Evolutionary conservation across 225 moss, liverwort and hornwort species (phyloP).

Genomic region (Sphagnum contortum): DNA sequence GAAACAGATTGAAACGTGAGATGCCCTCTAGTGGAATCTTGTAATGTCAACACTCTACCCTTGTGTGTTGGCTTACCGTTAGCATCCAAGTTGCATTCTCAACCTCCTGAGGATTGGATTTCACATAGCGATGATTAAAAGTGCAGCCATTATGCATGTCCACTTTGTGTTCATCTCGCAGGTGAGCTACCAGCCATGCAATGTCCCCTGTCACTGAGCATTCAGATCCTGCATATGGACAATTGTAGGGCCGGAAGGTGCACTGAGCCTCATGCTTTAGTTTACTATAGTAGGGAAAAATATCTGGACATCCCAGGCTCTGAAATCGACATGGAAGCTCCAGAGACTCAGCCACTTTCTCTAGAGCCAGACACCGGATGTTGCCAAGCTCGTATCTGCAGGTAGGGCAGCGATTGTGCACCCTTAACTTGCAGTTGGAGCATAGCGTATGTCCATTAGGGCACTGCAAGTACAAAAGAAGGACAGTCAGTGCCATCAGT

Average conservation of each 20-base stretch:
- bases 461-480: slow-evolving; percentile 53
- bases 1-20: too few relatives aligned
- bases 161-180: slow-evolving; percentile 98
- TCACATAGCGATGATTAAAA: slow-evolving; percentile 99
- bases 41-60: too few relatives aligned
- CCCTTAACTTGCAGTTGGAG: slow-evolving; percentile 94
- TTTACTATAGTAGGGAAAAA: slow-evolving; percentile 98
- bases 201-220: slow-evolving; percentile 96
- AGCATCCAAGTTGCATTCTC: slow-evolving; percentile 99
- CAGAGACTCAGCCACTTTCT: slow-evolving; percentile 96
- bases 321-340: slow-evolving; percentile 96
- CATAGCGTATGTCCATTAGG: slow-evolving; percentile 98
- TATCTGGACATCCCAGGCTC: slow-evolving; percentile 88
- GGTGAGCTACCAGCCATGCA: slow-evolving; percentile 77
- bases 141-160: slow-evolving; percentile 99
- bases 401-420: slow-evolving; percentile 98
- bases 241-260: slow-evolving; percentile 89
- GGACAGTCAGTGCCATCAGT: not conserved
- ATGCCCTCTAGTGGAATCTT: too few relatives aligned
- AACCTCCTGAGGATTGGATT: slow-evolving; percentile 98
- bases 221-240: slow-evolving; percentile 97
- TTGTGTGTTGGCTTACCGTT: slow-evolving; percentile 42
- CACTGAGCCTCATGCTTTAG: slow-evolving; percentile 97
- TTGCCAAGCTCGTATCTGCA: slow-evolving; percentile 98
- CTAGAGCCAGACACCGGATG: slow-evolving; percentile 88